A percentile compares a stretch with the other conserved stretches of the same genome.
These are phyloP conservation scores for Borovskyia barvae DNA, from an alignment of 208 protist species.

Conservation along the genomic window DNA sequence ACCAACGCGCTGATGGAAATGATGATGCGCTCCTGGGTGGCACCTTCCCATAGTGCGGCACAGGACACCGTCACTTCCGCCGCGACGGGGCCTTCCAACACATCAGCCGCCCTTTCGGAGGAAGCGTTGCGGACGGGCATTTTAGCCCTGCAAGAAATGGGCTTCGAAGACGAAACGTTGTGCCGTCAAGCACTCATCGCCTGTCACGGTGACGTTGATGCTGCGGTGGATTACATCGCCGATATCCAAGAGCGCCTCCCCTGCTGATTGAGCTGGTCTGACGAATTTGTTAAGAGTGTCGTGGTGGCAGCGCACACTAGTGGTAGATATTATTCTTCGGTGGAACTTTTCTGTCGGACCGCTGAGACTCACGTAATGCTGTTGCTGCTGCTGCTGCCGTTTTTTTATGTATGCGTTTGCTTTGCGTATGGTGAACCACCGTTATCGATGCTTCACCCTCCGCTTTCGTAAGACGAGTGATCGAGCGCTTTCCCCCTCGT, in stretches of 20 bases:
- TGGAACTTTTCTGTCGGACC: not conserved
- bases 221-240: constrained; percentile 68
- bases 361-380: too few relatives aligned
- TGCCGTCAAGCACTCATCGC: constrained; percentile 52
- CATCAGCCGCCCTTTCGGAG: constrained; percentile 6
- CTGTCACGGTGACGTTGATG: constrained; percentile 65
- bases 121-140: constrained; percentile 10
- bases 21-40: too few relatives aligned
- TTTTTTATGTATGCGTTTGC: not conserved
- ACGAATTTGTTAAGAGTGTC: too few relatives aligned
- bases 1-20: not conserved
- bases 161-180: constrained; percentile 72
- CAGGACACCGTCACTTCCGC: not conserved
- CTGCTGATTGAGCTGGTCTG: too few relatives aligned
- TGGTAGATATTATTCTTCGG: too few relatives aligned
- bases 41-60: too few relatives aligned
- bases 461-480: too few relatives aligned
- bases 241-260: too few relatives aligned
- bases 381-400: not conserved
- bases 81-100: not conserved
- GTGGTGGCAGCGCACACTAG: too few relatives aligned
- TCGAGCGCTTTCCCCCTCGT: not conserved
- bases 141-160: constrained; percentile 52
- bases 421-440: not conserved
- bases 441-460: not conserved